phyloP scores from a whole-genome alignment of 495 filamentous ascomycete genomes.

The Talaromyces trachyspermus region DNA sequence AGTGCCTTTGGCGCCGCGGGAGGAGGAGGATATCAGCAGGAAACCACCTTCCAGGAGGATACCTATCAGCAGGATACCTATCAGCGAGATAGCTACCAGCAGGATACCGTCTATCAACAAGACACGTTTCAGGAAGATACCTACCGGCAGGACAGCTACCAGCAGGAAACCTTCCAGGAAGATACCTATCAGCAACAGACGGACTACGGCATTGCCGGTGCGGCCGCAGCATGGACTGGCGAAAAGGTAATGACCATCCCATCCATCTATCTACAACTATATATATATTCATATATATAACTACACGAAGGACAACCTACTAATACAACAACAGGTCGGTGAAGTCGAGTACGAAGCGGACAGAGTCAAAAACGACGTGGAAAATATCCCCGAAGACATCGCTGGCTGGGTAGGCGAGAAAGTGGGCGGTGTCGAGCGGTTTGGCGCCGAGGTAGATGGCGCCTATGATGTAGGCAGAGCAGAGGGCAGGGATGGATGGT shows the following conservation, averaged over 20 bases:
- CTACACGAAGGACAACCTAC: not conserved
- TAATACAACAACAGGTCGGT: constrained; percentile 17
- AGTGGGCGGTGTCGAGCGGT: constrained; percentile 31
- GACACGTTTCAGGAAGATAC: constrained; percentile 13
- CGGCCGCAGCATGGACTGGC: constrained; percentile 36
- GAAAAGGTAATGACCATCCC: constrained; percentile 17
- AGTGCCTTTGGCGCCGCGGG: constrained; percentile 21
- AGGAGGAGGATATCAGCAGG: constrained; percentile 14
- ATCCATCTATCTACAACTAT: too few species aligned
- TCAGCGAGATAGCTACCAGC: constrained; percentile 6
- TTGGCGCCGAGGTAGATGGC: constrained; percentile 29
- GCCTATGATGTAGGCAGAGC: constrained; percentile 29
- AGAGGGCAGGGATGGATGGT: constrained; percentile 20
- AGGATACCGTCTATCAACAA: not conserved
- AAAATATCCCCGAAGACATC: constrained; percentile 30
- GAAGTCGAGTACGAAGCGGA: constrained; percentile 26
- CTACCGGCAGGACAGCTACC: constrained; percentile 18
- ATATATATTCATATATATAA: too few species aligned
- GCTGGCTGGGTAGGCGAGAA: constrained; percentile 29
- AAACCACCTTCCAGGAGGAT: constrained; percentile 11
- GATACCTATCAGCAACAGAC: constrained; percentile 28
- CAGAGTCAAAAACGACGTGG: constrained; percentile 24
- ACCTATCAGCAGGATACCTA: constrained; percentile 13
- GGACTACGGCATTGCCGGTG: constrained; percentile 41
- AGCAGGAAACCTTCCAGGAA: constrained; percentile 3